phyloP scores from a whole-genome alignment of 805 yeast genomes.

The Priceomyces castillae region DNA sequence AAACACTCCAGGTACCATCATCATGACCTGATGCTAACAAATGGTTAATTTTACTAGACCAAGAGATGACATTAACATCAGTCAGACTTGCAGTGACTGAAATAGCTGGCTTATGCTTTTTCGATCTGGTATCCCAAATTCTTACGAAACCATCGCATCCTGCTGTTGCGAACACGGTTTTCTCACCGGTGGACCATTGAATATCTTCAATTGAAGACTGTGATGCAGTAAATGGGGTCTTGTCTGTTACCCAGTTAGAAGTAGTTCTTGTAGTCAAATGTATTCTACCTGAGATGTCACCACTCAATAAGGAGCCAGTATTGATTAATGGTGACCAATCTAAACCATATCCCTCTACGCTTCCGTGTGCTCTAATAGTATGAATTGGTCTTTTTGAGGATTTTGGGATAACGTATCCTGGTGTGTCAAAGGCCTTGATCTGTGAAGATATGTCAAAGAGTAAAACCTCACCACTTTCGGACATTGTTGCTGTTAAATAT shows the following conservation, averaged over 20 bases:
- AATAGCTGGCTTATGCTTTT: slow-evolving; percentile 87
- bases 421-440: slow-evolving; percentile 77
- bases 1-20: slow-evolving; percentile 95
- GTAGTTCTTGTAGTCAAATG: slow-evolving; percentile 75
- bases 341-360: slow-evolving; percentile 94
- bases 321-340: slow-evolving; percentile 91
- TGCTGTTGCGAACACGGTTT: slow-evolving; percentile 91
- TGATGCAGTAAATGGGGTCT: slow-evolving; percentile 68
- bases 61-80: slow-evolving; percentile 92
- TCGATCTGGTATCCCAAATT: slow-evolving; percentile 95
- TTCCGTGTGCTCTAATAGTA: slow-evolving; percentile 81
- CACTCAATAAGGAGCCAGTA: slow-evolving; percentile 80
- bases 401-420: slow-evolving; percentile 82
- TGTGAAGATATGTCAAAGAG: slow-evolving; percentile 82
- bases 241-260: slow-evolving; percentile 81
- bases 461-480: slow-evolving; percentile 86
- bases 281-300: slow-evolving; percentile 85
- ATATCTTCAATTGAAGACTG: slow-evolving; percentile 89
- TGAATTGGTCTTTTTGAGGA: slow-evolving; percentile 74
- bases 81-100: slow-evolving; percentile 74
- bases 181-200: slow-evolving; percentile 93
- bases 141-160: slow-evolving; percentile 90
- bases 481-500: slow-evolving; percentile 81
- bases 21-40: slow-evolving; percentile 94
- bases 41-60: slow-evolving; percentile 87